Conservation (phyloP, 2,329 filamentous ascomycete species). For the Diplodia sapinea region DNA sequence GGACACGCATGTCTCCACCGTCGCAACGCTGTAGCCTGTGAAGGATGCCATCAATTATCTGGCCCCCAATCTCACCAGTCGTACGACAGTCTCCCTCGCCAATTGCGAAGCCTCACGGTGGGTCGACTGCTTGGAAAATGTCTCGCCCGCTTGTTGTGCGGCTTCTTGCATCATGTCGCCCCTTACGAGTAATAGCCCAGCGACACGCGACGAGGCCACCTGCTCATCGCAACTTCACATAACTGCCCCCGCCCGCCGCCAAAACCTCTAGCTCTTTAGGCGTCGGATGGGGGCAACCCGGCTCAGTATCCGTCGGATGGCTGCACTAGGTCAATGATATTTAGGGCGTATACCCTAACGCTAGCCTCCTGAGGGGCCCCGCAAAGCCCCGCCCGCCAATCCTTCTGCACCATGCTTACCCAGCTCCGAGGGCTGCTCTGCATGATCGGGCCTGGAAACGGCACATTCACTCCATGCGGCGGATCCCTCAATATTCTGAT, state of each 20-base stretch:
- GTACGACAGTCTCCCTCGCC: neutral
- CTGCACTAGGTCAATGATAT: neutral
- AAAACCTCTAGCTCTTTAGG: neutral
- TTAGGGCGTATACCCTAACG: no score
- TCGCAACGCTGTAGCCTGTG: neutral
- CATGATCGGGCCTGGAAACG: neutral
- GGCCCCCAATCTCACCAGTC: neutral
- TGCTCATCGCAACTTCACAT: neutral
- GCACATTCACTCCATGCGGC: neutral
- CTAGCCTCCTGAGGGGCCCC: conserved; percentile 7
- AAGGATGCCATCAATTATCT: neutral
- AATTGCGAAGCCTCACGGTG: neutral
- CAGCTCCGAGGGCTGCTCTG: neutral
- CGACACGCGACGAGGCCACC: neutral
- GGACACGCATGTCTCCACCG: neutral
- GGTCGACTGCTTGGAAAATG: neutral
- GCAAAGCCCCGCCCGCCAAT: conserved; percentile 14
- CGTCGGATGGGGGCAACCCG: neutral
- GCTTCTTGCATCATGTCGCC: neutral
- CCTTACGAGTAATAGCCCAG: neutral
- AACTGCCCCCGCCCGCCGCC: neutral
- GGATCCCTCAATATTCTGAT: neutral
- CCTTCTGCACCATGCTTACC: neutral
- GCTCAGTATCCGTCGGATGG: neutral
- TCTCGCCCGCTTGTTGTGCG: neutral